Base-by-base conservation (phyloP, 23 red algal genomes). In the Gracilaria domingensis region DNA sequence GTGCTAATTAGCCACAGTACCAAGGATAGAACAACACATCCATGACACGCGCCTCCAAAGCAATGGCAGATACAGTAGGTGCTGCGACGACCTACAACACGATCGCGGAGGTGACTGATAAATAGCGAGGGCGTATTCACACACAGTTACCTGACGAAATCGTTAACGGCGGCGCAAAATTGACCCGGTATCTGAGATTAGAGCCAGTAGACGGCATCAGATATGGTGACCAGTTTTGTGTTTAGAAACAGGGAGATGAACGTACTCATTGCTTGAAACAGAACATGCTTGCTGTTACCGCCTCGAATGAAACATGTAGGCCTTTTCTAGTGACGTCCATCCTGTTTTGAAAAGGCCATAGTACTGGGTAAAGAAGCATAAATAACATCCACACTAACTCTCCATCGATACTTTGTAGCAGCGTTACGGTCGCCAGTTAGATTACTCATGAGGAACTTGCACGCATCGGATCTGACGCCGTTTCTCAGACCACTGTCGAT, bases 141-240 rank as follows among this genome's bases (percentile, higher is more conserved):
- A n/a, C n/a, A n/a, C 5, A 4, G 70, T 75, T 26, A 75, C 6
- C 80, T 30, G 21, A 98, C 36, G 54, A 98, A 98, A 21, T 78
- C 75, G 81, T 98, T 98, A 18, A 98, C 91, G 28, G 88, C 66
- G 12, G 32, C 51, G 28, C 32, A 64, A 95, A 98, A 98, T 33
- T 91, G 85, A 35, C 81, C 82, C 71, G 96, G 96, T 49, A 51
- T 83, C n/a, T 98, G 91, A 14, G 85, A 77, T 36, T 90, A 85
- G 32, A 98, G 64, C 96, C 96, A 98, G 56, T 98, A 92, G 18
- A 92, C 96, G 25, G 65, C 91, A 62, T 87, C 82, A 28, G 83
- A 50, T 30, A 97, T 81, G 16, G 95, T 93, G 32, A 91, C 89
- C 9, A 97, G 84, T 66, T 71, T 87, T 23, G 95, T 74, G 11